Conservation (phyloP, 148 eudicot genomes). For the Cornus suecica region DNA sequence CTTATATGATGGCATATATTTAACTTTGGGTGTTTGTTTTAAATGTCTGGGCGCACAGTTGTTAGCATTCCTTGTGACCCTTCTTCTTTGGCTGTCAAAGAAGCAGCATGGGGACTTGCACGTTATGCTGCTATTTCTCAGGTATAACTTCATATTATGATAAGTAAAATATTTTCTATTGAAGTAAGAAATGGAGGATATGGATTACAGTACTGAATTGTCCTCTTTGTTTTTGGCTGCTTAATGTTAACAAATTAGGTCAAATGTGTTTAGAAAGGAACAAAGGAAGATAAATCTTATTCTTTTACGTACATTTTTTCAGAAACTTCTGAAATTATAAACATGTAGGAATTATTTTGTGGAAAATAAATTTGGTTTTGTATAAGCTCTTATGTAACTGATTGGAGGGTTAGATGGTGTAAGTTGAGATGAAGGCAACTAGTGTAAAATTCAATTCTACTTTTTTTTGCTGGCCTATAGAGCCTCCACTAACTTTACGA, state of each 20-base stretch:
- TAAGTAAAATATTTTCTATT: neutral
- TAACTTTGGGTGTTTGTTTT: neutral
- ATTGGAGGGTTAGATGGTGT: too few relatives aligned
- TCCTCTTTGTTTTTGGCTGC: neutral
- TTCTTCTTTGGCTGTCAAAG: conserved; percentile 95
- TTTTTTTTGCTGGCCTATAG: neutral
- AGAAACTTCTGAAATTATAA: too few relatives aligned
- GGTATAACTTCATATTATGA: conserved; percentile 25
- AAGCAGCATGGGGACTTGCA: conserved; percentile 99
- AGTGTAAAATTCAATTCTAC: neutral
- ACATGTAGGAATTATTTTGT: too few relatives aligned
- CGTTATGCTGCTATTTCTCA: conserved; percentile 97
- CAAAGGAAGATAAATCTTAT: too few relatives aligned
- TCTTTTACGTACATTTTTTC: too few relatives aligned
- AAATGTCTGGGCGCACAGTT: conserved; percentile 71
- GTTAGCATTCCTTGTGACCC: conserved; percentile 97
- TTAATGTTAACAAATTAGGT: neutral
- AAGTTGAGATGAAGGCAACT: neutral
- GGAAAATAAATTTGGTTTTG: too few relatives aligned
- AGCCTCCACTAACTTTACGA: neutral
- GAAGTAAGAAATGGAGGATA: neutral
- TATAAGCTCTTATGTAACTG: neutral
- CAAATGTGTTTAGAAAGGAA: too few relatives aligned
- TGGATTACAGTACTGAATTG: neutral
- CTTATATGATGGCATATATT: neutral